These are phyloP conservation scores for Craterostigma plantagineum DNA, from an alignment of 257 asterid species.

Conservation along the genomic window DNA sequence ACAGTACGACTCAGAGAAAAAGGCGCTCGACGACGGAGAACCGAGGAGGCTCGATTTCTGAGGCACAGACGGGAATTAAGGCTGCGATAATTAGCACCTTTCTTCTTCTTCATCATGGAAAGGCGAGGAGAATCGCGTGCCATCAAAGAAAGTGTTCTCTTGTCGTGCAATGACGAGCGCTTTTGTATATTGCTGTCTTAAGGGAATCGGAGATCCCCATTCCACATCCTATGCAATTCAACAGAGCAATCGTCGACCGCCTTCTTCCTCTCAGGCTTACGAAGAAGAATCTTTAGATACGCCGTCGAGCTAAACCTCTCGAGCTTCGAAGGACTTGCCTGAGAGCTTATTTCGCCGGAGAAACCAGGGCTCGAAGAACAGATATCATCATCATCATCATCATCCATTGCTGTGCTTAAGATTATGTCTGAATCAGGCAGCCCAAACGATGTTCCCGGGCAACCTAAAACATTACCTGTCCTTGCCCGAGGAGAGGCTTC, in stretches of 20 bases:
- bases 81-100: no score
- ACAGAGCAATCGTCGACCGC: conserved; percentile 23
- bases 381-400: no score
- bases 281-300: conserved; percentile 37
- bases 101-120: conserved; percentile 9
- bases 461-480: conserved; percentile 36
- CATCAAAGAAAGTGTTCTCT: conserved; percentile 16
- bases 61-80: no score
- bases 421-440: conserved; percentile 66
- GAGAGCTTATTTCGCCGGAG: conserved; percentile 36
- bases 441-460: conserved; percentile 85
- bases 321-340: no score
- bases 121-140: conserved; percentile 27
- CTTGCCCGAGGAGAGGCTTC: conserved; percentile 36
- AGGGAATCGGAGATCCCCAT: conserved; percentile 28
- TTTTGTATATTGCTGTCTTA: conserved; percentile 43
- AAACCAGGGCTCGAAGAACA: conserved; percentile 2
- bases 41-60: no score
- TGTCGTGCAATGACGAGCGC: conserved; percentile 25
- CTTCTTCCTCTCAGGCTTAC: conserved; percentile 18
- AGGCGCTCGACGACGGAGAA: no score
- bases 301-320: conserved; percentile 10
- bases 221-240: conserved; percentile 14
- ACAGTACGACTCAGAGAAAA: no score
- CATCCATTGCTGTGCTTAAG: conserved; percentile 20